Base-by-base conservation (phyloP, 2,329 filamentous ascomycete genomes). In the Fusarium zealandicum region DNA sequence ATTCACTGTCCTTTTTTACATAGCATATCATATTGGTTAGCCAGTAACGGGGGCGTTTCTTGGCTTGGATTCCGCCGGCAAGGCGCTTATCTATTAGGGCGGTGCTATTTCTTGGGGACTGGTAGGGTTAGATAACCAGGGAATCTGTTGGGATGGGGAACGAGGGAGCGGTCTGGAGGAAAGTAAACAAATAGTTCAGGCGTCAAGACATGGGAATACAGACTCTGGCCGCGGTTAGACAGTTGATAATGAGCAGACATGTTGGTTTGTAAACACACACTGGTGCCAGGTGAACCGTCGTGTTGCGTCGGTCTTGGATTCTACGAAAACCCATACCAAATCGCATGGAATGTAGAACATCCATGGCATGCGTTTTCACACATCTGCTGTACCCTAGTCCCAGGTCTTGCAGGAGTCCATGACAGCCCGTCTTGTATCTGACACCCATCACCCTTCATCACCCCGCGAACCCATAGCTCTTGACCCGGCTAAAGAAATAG, bases 401-500 rank as follows among this genome's bases (percentile, higher is more conserved):
- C n/a, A n/a, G n/a, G n/a, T n/a, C n/a, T n/a, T n/a, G n/a, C n/a
- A n/a, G n/a, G n/a, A n/a, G n/a, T n/a, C n/a, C n/a, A n/a, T n/a
- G n/a, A n/a, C n/a, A n/a, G n/a, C n/a, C n/a, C n/a, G n/a, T n/a
- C n/a, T n/a, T n/a, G n/a, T n/a, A 25, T 25, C 6, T 25, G 8
- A 25, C 22, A 25, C 22, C 20, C 28, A 13, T 31, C 12, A 13
- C 11, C 11, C 13, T 6, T n/a, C 17, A 20, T 53, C 37, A 69
- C 43, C 76, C 79, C 16, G 79, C 79, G 48, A 75, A 66, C 0
- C 83, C 84, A 59, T 87, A 88, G 59, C 84, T 86, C 72, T 78
- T 82, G 4, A 90, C 86, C 11, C 86, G 77, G 67, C 86, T 89
- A 63, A 88, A 90, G 68, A 87, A 84, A 67, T 84, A 89, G 0